Conservation (phyloP, 78 protist genomes). For the Cyanophora paradoxa region DNA sequence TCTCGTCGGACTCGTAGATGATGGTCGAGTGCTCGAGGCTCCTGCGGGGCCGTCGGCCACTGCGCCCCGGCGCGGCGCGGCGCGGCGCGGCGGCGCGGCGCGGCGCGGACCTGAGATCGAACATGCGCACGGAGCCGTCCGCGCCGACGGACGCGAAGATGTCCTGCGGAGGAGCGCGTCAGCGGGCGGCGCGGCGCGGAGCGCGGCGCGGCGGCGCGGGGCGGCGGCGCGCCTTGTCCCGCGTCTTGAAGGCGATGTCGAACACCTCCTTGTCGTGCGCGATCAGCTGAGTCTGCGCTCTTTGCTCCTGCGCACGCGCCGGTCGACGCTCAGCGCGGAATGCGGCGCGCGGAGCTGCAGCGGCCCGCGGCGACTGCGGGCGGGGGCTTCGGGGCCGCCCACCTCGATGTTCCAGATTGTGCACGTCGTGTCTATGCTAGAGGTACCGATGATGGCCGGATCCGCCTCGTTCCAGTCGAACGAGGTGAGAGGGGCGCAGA, state of each 20-base stretch:
- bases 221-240: too few species aligned
- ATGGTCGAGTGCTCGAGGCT: conserved; percentile 92
- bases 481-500: conserved; percentile 95
- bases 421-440: conserved; percentile 77
- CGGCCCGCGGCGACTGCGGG: neutral
- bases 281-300: conserved; percentile 89
- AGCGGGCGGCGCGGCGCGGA: too few species aligned
- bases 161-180: conserved; percentile 35
- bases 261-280: conserved; percentile 98
- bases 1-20: conserved; percentile 79
- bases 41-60: too few species aligned
- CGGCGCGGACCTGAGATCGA: conserved; percentile 91
- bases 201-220: too few species aligned
- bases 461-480: conserved; percentile 94
- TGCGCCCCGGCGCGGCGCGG: too few species aligned
- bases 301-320: neutral
- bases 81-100: too few species aligned
- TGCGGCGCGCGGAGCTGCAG: neutral
- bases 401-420: conserved; percentile 82
- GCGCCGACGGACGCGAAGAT: conserved; percentile 83
- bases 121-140: conserved; percentile 83
- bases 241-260: too few species aligned
- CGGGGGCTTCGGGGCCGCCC: neutral
- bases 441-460: conserved; percentile 82
- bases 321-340: neutral